phyloP scores from a whole-genome alignment of 352 stramenopile genomes.

The Globisporangium nunn region DNA sequence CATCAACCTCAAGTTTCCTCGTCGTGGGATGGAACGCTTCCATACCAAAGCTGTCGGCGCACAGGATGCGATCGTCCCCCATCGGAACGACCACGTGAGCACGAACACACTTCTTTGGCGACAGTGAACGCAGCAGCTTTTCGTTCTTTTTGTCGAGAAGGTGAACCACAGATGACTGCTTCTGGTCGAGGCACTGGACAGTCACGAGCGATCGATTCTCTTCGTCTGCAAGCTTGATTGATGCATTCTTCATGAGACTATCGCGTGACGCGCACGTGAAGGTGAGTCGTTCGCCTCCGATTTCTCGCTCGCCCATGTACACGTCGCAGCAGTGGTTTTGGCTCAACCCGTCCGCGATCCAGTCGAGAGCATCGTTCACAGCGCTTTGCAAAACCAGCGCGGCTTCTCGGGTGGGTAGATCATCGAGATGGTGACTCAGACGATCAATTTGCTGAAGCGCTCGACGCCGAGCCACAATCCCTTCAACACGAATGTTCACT shows the following conservation, averaged over 20 bases:
- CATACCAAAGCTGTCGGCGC: constrained; percentile 43
- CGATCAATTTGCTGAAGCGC: constrained; percentile 18
- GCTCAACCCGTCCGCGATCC: constrained; percentile 23
- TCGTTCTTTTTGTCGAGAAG: constrained; percentile 21
- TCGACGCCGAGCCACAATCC: constrained; percentile 31
- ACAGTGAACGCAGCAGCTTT: constrained; percentile 19
- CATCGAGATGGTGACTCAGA: constrained; percentile 10
- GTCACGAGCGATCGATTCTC: constrained; percentile 26
- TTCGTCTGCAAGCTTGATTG: constrained; percentile 19
- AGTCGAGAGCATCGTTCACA: constrained; percentile 22
- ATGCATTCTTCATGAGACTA: constrained; percentile 43
- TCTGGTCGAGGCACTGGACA: constrained; percentile 37
- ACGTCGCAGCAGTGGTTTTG: constrained; percentile 23
- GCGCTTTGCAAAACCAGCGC: constrained; percentile 16
- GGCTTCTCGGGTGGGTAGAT: constrained; percentile 3
- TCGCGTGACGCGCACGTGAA: constrained; percentile 21
- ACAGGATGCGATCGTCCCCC: constrained; percentile 46
- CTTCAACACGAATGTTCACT: constrained; percentile 41
- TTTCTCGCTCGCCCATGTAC: constrained; percentile 38
- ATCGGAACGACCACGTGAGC: constrained; percentile 36
- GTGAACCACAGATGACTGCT: constrained; percentile 24
- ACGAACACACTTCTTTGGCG: constrained; percentile 22
- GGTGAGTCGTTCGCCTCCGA: constrained; percentile 13
- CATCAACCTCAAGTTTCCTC: constrained; percentile 37
- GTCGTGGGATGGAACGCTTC: constrained; percentile 37